Base-by-base conservation (phyloP, 2,329 filamentous ascomycete species). In the Teratosphaeria epicoccoides region DNA sequence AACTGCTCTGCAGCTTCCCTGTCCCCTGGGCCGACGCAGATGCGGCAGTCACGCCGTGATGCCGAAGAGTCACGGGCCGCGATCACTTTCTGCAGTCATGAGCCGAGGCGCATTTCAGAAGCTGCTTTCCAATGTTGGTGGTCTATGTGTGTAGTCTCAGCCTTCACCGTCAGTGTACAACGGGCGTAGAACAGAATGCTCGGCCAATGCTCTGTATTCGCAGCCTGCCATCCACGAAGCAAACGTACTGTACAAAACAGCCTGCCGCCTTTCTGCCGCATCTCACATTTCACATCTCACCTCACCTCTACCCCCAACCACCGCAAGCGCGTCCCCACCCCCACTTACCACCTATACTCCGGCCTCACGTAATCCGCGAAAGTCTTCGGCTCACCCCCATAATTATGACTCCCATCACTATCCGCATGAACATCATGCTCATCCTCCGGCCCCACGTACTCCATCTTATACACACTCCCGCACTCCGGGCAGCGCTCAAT, bases 401-500 rank as follows among this genome's bases (percentile, higher is more conserved):
- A 77, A 62, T 72, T 69, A 66, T 81, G 76, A 64, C 73, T 69
- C 55, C 68, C 70, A 64, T 77, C 73, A 56, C 68, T 65, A 61
- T 73, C 63, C 45, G 56, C 57, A 64, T 82, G 78, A 68, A 81
- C 81, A 54, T 67, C 67, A 70, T 87, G 80, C 65, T 77, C 73
- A 70, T 90, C 84, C 60, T 93, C 86, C 49, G 89, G 83, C 56
- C 93, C 93, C 61, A 95, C 76, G 73, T 95, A 98, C 70, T 96
- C 85, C 87, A 97, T 93, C 84, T 95, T 94, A 79, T 95, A 90
- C 62, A 93, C 88, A 71, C 83, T 88, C 63, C 93, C 93, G 76
- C 93, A 98, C 79, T 98, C 93, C 68, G 83, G 83, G 83, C 93
- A 98, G 72, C 93, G 88, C 78, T 94, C 88, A 63, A 95, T 73